Conservation (phyloP, 352 stramenopile species). For the Peronospora farinosa region DNA sequence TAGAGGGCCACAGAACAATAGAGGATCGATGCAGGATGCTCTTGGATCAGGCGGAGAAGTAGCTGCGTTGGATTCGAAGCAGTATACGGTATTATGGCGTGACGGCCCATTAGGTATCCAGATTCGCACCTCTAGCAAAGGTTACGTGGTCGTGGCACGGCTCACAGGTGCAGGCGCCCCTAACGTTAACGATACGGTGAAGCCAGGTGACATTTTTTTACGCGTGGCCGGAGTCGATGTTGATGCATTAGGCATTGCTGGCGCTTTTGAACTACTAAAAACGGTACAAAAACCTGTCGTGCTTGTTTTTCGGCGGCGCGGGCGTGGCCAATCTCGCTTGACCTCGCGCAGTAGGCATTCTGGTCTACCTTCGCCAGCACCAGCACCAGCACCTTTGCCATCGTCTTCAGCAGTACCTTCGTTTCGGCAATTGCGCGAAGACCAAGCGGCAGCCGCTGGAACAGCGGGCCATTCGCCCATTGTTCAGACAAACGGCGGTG, state of each 20-base stretch:
- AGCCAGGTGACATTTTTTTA: conserved; percentile 69
- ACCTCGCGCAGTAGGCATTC: conserved; percentile 17
- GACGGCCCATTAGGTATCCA: conserved; percentile 76
- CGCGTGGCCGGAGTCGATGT: conserved; percentile 68
- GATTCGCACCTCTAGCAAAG: conserved; percentile 62
- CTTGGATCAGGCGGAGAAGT: conserved; percentile 1
- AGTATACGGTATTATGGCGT: conserved; percentile 75
- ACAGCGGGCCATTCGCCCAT: conserved; percentile 22
- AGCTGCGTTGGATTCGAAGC: conserved; percentile 28
- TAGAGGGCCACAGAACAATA: conserved; percentile 9
- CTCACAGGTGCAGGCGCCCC: conserved; percentile 60
- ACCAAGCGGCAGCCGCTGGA: conserved; percentile 28
- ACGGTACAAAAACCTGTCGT: conserved; percentile 75
- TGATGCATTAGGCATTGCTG: conserved; percentile 57
- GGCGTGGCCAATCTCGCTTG: conserved; percentile 13
- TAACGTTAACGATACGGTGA: conserved; percentile 44
- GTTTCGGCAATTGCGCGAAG: conserved; percentile 53
- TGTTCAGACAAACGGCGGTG: conserved; percentile 24
- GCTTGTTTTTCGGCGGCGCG: conserved; percentile 59
- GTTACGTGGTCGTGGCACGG: conserved; percentile 63
- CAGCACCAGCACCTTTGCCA: conserved; percentile 10
- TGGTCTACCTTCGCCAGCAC: conserved; percentile 9
- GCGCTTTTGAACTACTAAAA: conserved; percentile 71
- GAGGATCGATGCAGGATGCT: conserved; percentile 4
- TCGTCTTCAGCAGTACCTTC: conserved; percentile 43